Percentiles rank a stretch among this genome's conserved stretches.
These are phyloP conservation scores for Meyerozyma sp. DNA, from an alignment of 1,139 yeast species.

Conservation along the genomic window DNA sequence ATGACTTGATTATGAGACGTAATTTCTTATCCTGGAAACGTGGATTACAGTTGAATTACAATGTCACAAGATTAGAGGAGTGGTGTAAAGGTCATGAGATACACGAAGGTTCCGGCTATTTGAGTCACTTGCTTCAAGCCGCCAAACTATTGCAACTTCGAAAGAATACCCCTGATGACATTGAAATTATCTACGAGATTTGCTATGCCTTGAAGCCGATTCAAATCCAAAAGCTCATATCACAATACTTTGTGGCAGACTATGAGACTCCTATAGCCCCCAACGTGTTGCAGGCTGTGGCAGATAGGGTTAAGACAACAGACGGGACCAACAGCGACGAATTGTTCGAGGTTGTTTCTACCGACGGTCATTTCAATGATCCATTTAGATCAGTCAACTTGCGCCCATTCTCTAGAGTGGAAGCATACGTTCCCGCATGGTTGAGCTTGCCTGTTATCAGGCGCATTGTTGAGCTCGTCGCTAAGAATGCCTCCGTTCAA, in stretches of 20 bases:
- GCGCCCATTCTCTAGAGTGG: constrained; percentile 83
- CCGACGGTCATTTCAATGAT: constrained; percentile 81
- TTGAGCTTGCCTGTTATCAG: constrained; percentile 83
- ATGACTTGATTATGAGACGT: constrained; percentile 92
- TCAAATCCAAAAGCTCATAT: constrained; percentile 87
- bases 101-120: constrained; percentile 82
- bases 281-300: constrained; percentile 76
- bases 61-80: constrained; percentile 93
- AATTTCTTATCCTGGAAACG: constrained; percentile 96
- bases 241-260: constrained; percentile 89
- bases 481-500: constrained; percentile 63
- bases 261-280: constrained; percentile 92
- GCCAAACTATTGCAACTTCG: constrained; percentile 90
- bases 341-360: constrained; percentile 61
- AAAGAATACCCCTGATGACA: constrained; percentile 85
- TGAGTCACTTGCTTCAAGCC: constrained; percentile 88
- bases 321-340: constrained; percentile 56
- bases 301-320: constrained; percentile 71
- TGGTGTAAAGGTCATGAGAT: constrained; percentile 97
- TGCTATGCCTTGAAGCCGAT: constrained; percentile 92
- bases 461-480: constrained; percentile 84
- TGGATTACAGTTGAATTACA: constrained; percentile 93
- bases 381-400: constrained; percentile 84
- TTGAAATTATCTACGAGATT: constrained; percentile 88
- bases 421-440: constrained; percentile 96